A percentile compares a stretch with the other conserved stretches of the same genome.
Evolutionary conservation across 208 protist genomes (phyloP).

Genomic region (Trypanosoma congolense): DNA sequence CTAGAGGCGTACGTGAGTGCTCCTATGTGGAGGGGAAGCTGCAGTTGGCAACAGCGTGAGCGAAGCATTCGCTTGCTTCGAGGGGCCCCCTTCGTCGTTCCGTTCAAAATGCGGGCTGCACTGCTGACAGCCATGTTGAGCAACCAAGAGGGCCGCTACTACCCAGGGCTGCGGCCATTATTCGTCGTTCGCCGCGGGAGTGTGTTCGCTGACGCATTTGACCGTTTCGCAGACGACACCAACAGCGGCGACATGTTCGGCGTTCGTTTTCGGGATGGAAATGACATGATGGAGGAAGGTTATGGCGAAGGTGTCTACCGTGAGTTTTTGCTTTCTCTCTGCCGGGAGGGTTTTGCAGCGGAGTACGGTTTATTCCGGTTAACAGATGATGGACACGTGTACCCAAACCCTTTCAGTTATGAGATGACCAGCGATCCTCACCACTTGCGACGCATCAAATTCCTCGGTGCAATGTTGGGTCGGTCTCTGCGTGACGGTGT

Average conservation of each 20-base stretch:
- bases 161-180: not conserved
- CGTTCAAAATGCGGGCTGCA: slow-evolving; percentile 62
- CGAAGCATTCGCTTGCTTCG: slow-evolving; percentile 63
- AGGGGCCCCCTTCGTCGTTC: slow-evolving; percentile 63
- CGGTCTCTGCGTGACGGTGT: slow-evolving; percentile 89
- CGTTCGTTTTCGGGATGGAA: slow-evolving; percentile 53
- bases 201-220: slow-evolving; percentile 82
- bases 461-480: slow-evolving; percentile 88
- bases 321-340: slow-evolving; percentile 82
- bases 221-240: slow-evolving; percentile 42
- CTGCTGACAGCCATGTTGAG: slow-evolving; percentile 59
- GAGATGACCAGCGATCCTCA: slow-evolving; percentile 58
- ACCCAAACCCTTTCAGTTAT: slow-evolving; percentile 86
- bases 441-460: slow-evolving; percentile 72
- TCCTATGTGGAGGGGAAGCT: slow-evolving; percentile 16
- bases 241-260: slow-evolving; percentile 39
- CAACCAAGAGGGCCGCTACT: slow-evolving; percentile 8
- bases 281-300: slow-evolving; percentile 65
- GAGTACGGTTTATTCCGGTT: slow-evolving; percentile 82
- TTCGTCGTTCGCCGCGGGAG: slow-evolving; percentile 52
- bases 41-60: slow-evolving; percentile 33
- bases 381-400: slow-evolving; percentile 81
- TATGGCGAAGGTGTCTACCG: slow-evolving; percentile 91
- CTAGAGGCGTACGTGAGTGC: not conserved
- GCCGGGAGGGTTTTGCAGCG: slow-evolving; percentile 72